A percentile compares a stretch with the other conserved stretches of the same genome.
Conservation (phyloP, 2,329 filamentous ascomycete species). For the Cordyceps fumosorosea region DNA sequence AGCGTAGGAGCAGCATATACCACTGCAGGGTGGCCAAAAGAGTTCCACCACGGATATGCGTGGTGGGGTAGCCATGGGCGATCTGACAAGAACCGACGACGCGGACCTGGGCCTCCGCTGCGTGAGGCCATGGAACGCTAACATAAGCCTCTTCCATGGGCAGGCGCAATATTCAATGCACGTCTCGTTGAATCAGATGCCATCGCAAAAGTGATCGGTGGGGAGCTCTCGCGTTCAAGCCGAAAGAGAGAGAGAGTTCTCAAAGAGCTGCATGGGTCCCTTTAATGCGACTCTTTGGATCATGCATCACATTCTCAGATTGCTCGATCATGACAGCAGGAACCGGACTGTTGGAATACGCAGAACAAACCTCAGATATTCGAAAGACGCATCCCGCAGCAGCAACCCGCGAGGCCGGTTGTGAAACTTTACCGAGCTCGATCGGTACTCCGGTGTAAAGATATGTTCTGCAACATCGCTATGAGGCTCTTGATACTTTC, state of each 20-base stretch:
- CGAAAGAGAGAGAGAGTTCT: background rate
- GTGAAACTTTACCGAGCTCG: background rate
- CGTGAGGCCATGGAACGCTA: background rate
- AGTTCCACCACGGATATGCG: background rate
- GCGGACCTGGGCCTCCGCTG: background rate
- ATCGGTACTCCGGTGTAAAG: background rate
- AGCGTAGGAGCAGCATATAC: background rate
- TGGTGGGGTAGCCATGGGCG: background rate
- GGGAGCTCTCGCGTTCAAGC: background rate
- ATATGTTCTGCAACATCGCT: background rate
- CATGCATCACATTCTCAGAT: background rate
- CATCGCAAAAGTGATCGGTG: background rate
- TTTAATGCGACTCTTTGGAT: background rate
- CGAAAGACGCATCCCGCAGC: background rate
- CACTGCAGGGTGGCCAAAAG: background rate
- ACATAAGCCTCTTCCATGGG: background rate
- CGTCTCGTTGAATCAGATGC: background rate
- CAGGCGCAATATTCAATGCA: background rate
- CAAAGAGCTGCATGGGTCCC: background rate
- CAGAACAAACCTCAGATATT: background rate
- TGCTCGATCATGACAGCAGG: background rate
- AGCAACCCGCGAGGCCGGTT: background rate
- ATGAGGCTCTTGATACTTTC: background rate
- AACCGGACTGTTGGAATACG: background rate
- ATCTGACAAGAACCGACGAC: conserved; percentile 9